Conservation (phyloP, 106 monocot species). For the Gastrodia elata region DNA sequence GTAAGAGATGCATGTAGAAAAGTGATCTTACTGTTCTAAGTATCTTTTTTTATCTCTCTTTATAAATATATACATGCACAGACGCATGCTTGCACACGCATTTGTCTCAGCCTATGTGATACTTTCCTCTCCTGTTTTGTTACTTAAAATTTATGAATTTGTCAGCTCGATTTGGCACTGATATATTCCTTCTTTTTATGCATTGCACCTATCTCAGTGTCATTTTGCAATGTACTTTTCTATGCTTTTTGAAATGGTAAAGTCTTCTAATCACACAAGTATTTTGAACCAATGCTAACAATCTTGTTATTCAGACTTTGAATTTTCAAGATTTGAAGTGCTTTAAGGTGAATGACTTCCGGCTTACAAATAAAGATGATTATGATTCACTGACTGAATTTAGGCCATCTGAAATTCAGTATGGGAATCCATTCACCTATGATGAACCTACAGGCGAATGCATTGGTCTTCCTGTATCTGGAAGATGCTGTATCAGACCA, state of each 20-base stretch:
- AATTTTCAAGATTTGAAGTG: slow-evolving; percentile 8
- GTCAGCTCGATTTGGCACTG: background rate
- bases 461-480: slow-evolving; percentile 14
- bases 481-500: slow-evolving; percentile 32
- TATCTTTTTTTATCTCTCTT: no score
- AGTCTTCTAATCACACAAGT: background rate
- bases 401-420: slow-evolving; percentile 9
- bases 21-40: no score
- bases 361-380: slow-evolving; percentile 8
- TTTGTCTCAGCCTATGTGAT: no score
- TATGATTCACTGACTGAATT: slow-evolving; percentile 12
- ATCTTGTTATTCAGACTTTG: slow-evolving; percentile 20
- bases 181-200: background rate
- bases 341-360: slow-evolving; percentile 14
- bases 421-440: slow-evolving; percentile 12
- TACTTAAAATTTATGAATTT: background rate
- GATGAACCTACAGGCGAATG: slow-evolving; percentile 18
- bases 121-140: no score
- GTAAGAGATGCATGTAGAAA: no score
- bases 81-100: no score
- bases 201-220: background rate
- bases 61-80: no score
- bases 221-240: background rate
- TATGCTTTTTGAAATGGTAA: background rate
- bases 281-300: background rate